Percentiles rank a stretch among this genome's conserved stretches.
Evolutionary conservation across 306 rosid species (phyloP).

Genomic region (Sindora glabra): DNA sequence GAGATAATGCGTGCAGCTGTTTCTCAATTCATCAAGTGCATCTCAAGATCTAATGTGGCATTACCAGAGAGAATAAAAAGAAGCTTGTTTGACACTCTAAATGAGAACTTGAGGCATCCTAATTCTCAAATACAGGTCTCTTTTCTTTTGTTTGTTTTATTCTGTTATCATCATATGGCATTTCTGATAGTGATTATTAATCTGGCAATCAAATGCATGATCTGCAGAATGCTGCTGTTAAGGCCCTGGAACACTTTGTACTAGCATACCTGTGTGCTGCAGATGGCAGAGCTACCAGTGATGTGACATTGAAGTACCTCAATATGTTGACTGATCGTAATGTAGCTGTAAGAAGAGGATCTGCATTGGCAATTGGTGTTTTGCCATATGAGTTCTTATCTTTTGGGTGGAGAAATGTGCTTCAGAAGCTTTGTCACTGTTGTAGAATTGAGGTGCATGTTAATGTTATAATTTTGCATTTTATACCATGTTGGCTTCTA

Average conservation of each 20-base stretch:
- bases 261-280: slow-evolving; percentile 46
- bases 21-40: slow-evolving; percentile 79
- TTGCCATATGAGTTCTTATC: slow-evolving; percentile 64
- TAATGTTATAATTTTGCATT: slow-evolving; percentile 2
- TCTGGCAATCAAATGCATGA: slow-evolving; percentile 6
- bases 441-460: slow-evolving; percentile 71
- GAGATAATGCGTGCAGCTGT: slow-evolving; percentile 96
- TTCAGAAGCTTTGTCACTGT: slow-evolving; percentile 65
- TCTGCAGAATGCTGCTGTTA: slow-evolving; percentile 70
- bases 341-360: slow-evolving; percentile 89
- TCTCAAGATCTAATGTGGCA: slow-evolving; percentile 47
- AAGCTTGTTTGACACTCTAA: slow-evolving; percentile 67
- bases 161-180: neutral
- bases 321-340: slow-evolving; percentile 73
- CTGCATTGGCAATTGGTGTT: slow-evolving; percentile 77
- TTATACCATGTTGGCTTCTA: slow-evolving; percentile 7
- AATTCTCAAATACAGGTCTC: slow-evolving; percentile 92
- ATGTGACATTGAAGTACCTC: slow-evolving; percentile 58
- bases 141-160: neutral
- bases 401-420: slow-evolving; percentile 71
- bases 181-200: slow-evolving; percentile 13
- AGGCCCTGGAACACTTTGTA: slow-evolving; percentile 67
- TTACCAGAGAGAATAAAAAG: slow-evolving; percentile 63
- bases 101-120: slow-evolving; percentile 94
- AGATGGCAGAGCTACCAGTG: slow-evolving; percentile 36